These are phyloP conservation scores for Aspergillus diversus DNA, from an alignment of 495 filamentous ascomycete species.

Conservation along the genomic window DNA sequence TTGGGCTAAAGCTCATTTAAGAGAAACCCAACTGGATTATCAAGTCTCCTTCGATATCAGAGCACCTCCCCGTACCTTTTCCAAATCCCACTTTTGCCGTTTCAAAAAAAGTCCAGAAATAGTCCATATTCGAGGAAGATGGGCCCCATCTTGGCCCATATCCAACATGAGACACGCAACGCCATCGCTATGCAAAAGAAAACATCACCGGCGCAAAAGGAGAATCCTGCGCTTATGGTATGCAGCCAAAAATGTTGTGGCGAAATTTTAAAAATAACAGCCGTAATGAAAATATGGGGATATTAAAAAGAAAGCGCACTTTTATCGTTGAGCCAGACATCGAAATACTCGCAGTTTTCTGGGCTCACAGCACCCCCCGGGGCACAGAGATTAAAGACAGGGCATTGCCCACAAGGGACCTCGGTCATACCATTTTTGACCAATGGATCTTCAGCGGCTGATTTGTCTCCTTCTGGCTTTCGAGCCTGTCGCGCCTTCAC, in stretches of 20 bases:
- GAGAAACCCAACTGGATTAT: background rate
- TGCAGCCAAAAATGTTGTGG: constrained; percentile 15
- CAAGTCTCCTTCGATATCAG: background rate
- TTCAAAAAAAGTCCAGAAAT: constrained; percentile 15
- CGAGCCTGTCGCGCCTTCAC: constrained; percentile 46
- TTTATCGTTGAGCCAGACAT: constrained; percentile 65
- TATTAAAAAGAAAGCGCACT: constrained; percentile 16
- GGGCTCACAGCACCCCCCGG: constrained; percentile 88
- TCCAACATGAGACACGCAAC: constrained; percentile 34
- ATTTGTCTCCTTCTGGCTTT: constrained; percentile 35
- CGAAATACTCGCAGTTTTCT: constrained; percentile 88
- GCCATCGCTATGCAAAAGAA: constrained; percentile 48
- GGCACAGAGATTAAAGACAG: constrained; percentile 90
- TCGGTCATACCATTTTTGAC: constrained; percentile 77
- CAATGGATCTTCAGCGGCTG: constrained; percentile 31
- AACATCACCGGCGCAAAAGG: constrained; percentile 19
- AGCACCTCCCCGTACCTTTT: background rate
- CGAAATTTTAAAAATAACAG: background rate
- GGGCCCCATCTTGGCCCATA: constrained; percentile 22
- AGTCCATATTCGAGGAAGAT: constrained; percentile 14
- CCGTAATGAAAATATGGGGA: background rate
- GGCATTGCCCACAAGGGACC: constrained; percentile 87
- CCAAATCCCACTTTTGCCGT: constrained; percentile 3
- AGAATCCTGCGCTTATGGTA: constrained; percentile 17
- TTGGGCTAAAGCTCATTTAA: background rate